A percentile compares a stretch with the other conserved stretches of the same genome.
These are phyloP conservation scores for Wickerhamiella infanticola DNA, from an alignment of 1,139 yeast genomes.

Conservation along the genomic window DNA sequence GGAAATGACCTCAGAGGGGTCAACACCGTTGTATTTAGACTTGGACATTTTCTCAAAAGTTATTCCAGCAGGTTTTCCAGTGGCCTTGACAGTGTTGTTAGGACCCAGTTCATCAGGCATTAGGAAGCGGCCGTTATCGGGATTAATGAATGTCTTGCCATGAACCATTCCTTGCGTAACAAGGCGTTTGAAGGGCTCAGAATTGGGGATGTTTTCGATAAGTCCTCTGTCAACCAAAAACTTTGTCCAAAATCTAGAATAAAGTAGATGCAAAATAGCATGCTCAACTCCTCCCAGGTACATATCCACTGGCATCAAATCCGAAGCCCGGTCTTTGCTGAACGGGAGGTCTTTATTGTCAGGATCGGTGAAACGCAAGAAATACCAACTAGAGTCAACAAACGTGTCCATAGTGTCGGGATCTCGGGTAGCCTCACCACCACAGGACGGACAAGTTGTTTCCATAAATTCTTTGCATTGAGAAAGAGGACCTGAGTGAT, in stretches of 20 bases:
- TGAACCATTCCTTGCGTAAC: slow-evolving; percentile 98
- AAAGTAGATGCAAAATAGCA: slow-evolving; percentile 79
- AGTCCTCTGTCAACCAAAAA: slow-evolving; percentile 46
- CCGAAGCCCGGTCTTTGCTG: slow-evolving; percentile 33
- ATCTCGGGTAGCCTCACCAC: slow-evolving; percentile 61
- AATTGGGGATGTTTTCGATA: slow-evolving; percentile 38
- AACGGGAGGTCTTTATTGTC: slow-evolving; percentile 43
- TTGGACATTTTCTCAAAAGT: slow-evolving; percentile 90
- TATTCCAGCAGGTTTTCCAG: slow-evolving; percentile 39
- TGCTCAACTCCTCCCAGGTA: slow-evolving; percentile 95
- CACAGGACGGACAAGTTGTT: slow-evolving; percentile 71
- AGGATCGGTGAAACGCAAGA: slow-evolving; percentile 68
- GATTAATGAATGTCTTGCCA: slow-evolving; percentile 67
- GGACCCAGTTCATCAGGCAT: slow-evolving; percentile 57
- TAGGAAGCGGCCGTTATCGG: slow-evolving; percentile 55
- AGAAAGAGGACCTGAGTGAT: slow-evolving; percentile 57
- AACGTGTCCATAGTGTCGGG: slow-evolving; percentile 98
- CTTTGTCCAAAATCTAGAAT: slow-evolving; percentile 71
- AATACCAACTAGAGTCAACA: slow-evolving; percentile 96
- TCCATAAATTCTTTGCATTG: slow-evolving; percentile 55
- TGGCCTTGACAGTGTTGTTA: slow-evolving; percentile 32
- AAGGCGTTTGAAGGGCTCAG: slow-evolving; percentile 67
- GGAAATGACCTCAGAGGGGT: slow-evolving; percentile 63
- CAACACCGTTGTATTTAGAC: slow-evolving; percentile 87
- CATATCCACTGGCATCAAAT: slow-evolving; percentile 66